Evolutionary conservation across 2,329 filamentous ascomycete species (phyloP), one percentile per base, ranked within the genome.

Genomic region (Raffaelea arxii): DNA sequence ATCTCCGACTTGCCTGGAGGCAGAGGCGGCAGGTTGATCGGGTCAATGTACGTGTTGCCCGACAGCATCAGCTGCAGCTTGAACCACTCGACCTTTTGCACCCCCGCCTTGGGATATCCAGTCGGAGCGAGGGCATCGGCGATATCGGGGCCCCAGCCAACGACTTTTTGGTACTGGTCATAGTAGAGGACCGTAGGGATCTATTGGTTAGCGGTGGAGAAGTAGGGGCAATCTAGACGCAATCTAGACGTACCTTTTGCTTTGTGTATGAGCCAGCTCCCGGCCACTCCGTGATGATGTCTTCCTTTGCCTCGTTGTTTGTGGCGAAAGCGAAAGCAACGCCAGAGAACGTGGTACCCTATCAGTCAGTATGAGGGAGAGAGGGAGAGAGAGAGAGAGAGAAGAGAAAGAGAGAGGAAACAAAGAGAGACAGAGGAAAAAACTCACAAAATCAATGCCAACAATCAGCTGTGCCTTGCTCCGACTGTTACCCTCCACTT

Each of bases 61-160:
- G 89, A 96, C 52, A 96, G 77, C 92, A 97, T 97, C 48, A 98
- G 80, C 70, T 98, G 92, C 56, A 98, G 78, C 74, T 97, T 97
- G 78, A 98, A 97, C 92, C 92, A 98, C 70, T 97, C 92, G 22
- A 97, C 91, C 71, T 97, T 97, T 67, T 97, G 92, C 56, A 98
- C 91, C 54, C 91, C 91, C 27, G 87, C 87, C 72, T 97, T 97
- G 56, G 92, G 92, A 65, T 97, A 97, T 53, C 92, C 92, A 36
- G 92, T 97, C 25, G 92, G 92, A 45, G 92, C 91, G 54, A 97
- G 78, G 53, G 92, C 92, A 68, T 97, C 91, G 51, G 92, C 88
- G 58, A 97, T 97, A 72, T 98, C 92, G 48, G 91, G 90, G 52
- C 92, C 92, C 92, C 92, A 98, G 58, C 92, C 92, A n/a, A 97